Evolutionary conservation across 2,329 filamentous ascomycete genomes (phyloP), one percentile per base, ranked within the genome.

Genomic region (Alternaria tenuissima): DNA sequence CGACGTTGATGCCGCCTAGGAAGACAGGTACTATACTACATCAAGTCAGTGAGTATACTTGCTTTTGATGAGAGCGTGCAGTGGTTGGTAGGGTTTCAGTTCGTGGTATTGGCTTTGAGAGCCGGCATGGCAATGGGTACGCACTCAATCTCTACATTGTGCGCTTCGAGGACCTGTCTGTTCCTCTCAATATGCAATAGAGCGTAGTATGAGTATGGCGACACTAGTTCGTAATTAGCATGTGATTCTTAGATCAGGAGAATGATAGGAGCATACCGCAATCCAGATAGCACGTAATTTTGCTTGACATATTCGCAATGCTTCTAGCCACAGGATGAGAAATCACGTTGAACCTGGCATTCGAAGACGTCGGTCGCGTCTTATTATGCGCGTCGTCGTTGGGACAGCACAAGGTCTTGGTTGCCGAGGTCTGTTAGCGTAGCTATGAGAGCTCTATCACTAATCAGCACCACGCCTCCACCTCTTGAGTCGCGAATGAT

Each of bases 1-100:
- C 79, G 41, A 77, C 76, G 64, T 81, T 81, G 61, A 82, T 80
- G 7, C 80, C 79, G 20, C 79, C 79, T 22, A 94, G 82, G 71
- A 94, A 89, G 52, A 93, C 83, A 14, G 92, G 92, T 64, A 90
- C 84, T 68, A 91, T 86, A 52, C 89, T 92, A 63, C 32, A 52
- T 38, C 43, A 22, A 51, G 55, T 66, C 41, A 66, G 57, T 62
- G 20, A 38, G 24, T 43, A 47, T 47, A 43, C 51, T 54, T 59
- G 39, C 22, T 16, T 38, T 51, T 38, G 32, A 5, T 32, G 22
- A 26, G 18, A n/a, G 38, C n/a, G 22, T 30, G 28, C 12, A 28
- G 6, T 9, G 16, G 20, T 54, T 53, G 55, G 52, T 28, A 28
- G 32, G 53, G 30, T 44, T 56, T 34, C 30, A 51, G 20, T n/a